phyloP scores from a whole-genome alignment of 805 yeast genomes.

The Groenewaldozyma salmanticensis region DNA sequence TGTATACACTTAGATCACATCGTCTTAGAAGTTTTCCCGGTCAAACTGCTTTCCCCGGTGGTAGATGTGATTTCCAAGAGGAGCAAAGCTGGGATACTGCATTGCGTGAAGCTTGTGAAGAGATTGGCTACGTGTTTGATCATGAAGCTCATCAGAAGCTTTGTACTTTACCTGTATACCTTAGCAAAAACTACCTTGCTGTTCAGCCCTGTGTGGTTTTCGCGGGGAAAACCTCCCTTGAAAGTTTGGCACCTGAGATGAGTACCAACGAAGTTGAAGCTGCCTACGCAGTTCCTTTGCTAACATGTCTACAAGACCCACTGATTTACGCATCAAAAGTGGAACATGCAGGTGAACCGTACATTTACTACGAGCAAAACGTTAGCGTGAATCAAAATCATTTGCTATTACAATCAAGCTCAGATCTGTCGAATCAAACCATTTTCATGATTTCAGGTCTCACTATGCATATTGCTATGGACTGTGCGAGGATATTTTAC shows the following conservation, averaged over 20 bases:
- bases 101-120: slow-evolving; percentile 70
- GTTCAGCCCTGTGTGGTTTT: slow-evolving; percentile 62
- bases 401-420: too few relatives aligned
- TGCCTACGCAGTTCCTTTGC: slow-evolving; percentile 1
- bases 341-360: slow-evolving; percentile 1
- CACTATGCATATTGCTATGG: slow-evolving; percentile 16
- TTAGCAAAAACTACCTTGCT: slow-evolving; percentile 64
- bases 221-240: background rate
- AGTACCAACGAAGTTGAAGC: slow-evolving; percentile 4
- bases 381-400: background rate
- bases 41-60: slow-evolving; percentile 80
- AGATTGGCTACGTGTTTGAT: slow-evolving; percentile 47
- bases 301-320: background rate
- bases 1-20: slow-evolving; percentile 64
- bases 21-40: slow-evolving; percentile 63
- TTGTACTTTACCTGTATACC: slow-evolving; percentile 54
- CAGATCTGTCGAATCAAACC: too few relatives aligned
- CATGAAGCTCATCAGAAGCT: slow-evolving; percentile 38
- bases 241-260: slow-evolving; percentile 5
- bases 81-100: slow-evolving; percentile 45
- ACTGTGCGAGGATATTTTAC: slow-evolving; percentile 12
- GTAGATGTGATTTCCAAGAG: slow-evolving; percentile 49
- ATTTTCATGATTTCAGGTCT: slow-evolving; percentile 13
- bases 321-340: slow-evolving; percentile 1
- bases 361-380: background rate